A percentile compares a stretch with the other conserved stretches of the same genome.
Conservation (phyloP, 2,329 filamentous ascomycete genomes). For the Colletotrichum euphorbiae region DNA sequence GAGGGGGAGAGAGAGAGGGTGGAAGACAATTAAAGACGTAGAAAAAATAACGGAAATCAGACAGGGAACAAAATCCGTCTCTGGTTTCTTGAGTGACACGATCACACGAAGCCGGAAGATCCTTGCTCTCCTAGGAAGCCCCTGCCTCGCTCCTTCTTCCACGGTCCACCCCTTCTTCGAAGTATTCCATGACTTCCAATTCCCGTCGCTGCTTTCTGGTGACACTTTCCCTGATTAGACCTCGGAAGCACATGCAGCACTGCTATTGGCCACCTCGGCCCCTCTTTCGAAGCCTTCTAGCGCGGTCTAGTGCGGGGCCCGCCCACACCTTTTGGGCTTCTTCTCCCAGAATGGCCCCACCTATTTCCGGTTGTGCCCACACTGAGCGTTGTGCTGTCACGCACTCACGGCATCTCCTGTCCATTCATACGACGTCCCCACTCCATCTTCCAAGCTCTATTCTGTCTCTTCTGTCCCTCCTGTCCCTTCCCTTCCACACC, state of each 20-base stretch:
- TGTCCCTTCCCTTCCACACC: too few relatives aligned
- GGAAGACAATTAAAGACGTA: neutral
- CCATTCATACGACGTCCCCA: too few relatives aligned
- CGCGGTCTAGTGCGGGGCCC: slow-evolving; percentile 20
- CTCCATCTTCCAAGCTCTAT: neutral
- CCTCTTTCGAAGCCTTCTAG: slow-evolving; percentile 36
- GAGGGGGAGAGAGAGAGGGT: too few relatives aligned
- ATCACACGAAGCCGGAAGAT: neutral
- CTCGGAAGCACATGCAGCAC: neutral
- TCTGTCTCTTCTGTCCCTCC: neutral
- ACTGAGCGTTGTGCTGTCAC: neutral
- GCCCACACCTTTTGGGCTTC: slow-evolving; percentile 16
- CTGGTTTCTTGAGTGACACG: too few relatives aligned
- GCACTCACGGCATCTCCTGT: too few relatives aligned
- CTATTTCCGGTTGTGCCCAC: neutral
- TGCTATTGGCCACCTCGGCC: slow-evolving; percentile 16
- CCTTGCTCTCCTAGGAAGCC: too few relatives aligned
- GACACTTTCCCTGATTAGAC: slow-evolving; percentile 7
- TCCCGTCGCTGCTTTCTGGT: neutral
- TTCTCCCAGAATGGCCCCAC: slow-evolving; percentile 1
- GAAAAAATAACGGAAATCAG: neutral
- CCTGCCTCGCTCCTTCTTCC: neutral
- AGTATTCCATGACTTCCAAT: slow-evolving; percentile 35
- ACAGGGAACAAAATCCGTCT: too few relatives aligned
- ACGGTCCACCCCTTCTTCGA: slow-evolving; percentile 21